Percentiles rank a stretch among this genome's conserved stretches.
Evolutionary conservation across 2,329 filamentous ascomycete genomes (phyloP).

Genomic region (Botrytis sinoallii): DNA sequence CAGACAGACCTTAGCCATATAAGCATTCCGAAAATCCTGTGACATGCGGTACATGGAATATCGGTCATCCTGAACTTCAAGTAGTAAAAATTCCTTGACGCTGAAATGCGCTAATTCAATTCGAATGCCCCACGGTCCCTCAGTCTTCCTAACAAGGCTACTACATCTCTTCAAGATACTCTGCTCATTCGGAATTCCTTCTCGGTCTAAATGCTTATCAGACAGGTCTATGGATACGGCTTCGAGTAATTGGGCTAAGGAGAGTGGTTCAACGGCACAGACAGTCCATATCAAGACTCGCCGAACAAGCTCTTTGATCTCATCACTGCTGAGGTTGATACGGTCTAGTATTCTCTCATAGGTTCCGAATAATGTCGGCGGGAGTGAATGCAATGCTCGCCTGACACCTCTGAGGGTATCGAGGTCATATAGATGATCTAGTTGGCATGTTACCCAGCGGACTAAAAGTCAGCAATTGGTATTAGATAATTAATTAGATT

Average conservation of each 20-base stretch:
- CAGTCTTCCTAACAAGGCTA: conserved; percentile 29
- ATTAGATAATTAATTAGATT: neutral
- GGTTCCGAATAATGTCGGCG: conserved; percentile 29
- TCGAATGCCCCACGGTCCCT: neutral
- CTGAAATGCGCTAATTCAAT: conserved; percentile 34
- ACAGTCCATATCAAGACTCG: conserved; percentile 25
- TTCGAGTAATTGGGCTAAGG: conserved; percentile 19
- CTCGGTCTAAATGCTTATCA: conserved; percentile 20
- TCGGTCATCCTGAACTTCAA: neutral
- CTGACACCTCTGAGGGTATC: conserved; percentile 26
- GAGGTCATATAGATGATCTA: conserved; percentile 23
- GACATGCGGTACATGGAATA: neutral
- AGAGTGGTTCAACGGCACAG: conserved; percentile 13
- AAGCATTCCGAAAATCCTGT: neutral
- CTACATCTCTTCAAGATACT: conserved; percentile 28
- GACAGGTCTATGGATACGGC: conserved; percentile 22
- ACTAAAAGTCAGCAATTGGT: conserved; percentile 11
- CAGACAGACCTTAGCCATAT: neutral
- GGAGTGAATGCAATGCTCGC: conserved; percentile 22
- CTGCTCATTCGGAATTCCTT: conserved; percentile 25
- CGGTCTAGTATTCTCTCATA: conserved; percentile 34
- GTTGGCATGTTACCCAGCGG: conserved; percentile 25
- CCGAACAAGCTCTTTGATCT: conserved; percentile 27
- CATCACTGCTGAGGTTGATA: conserved; percentile 27
- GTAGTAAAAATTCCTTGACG: conserved; percentile 30